These are phyloP conservation scores for Vanrija sp. DNA, from an alignment of 1,284 basidiomycete genomes.

Conservation along the genomic window DNA sequence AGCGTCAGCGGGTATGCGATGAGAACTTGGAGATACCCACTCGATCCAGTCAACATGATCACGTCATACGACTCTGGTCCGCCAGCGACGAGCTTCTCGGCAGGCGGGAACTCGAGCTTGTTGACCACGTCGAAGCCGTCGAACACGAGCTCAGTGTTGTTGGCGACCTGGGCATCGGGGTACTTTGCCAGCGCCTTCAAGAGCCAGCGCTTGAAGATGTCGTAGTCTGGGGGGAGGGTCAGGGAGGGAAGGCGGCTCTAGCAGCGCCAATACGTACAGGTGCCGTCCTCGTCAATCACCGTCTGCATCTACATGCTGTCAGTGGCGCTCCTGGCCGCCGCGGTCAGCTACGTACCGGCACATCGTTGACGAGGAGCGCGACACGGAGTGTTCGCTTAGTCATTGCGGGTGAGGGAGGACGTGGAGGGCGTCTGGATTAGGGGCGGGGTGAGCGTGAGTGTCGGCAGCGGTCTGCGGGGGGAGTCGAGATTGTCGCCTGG, in stretches of 20 bases:
- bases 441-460: not conserved
- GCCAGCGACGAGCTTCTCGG: conserved; percentile 45
- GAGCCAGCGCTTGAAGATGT: conserved; percentile 49
- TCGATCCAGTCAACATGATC: conserved; percentile 54
- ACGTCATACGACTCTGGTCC: conserved; percentile 44
- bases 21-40: conserved; percentile 30
- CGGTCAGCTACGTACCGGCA: conserved; percentile 35
- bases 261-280: conserved; percentile 27
- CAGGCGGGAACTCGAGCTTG: conserved; percentile 49
- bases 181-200: conserved; percentile 30
- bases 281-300: conserved; percentile 42
- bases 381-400: conserved; percentile 32
- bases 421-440: not conserved
- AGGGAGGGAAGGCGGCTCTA: not conserved
- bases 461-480: too few relatives aligned
- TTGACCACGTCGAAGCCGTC: conserved; percentile 54
- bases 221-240: conserved; percentile 31
- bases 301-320: conserved; percentile 24
- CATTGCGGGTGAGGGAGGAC: conserved; percentile 14
- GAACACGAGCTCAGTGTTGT: conserved; percentile 43
- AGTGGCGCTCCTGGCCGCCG: too few relatives aligned
- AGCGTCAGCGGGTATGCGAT: not conserved
- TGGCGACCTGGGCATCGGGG: conserved; percentile 26
- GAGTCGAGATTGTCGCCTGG: too few relatives aligned
- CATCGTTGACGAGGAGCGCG: conserved; percentile 47